Conservation (phyloP, 2,329 filamentous ascomycete species). For the Pseudocercospora ulei region DNA sequence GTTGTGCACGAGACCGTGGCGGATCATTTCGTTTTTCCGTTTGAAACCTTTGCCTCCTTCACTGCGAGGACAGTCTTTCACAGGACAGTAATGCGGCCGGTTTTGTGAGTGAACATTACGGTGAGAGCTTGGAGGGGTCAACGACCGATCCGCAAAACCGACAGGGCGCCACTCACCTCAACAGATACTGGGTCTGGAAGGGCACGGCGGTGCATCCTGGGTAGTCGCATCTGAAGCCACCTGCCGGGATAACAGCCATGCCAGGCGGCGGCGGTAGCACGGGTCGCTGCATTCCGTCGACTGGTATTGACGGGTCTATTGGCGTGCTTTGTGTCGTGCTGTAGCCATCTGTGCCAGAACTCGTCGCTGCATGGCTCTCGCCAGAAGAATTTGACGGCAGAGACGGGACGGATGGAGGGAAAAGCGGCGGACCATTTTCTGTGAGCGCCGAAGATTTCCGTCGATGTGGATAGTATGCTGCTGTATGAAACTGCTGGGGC, state of each 20-base stretch:
- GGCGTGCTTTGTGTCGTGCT: slow-evolving; percentile 35
- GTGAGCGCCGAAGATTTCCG: slow-evolving; percentile 21
- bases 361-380: slow-evolving; percentile 28
- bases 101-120: slow-evolving; percentile 57
- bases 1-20: slow-evolving; percentile 80
- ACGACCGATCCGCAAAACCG: slow-evolving; percentile 8
- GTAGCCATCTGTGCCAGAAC: slow-evolving; percentile 31
- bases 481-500: slow-evolving; percentile 18
- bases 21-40: slow-evolving; percentile 60
- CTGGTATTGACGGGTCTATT: slow-evolving; percentile 29
- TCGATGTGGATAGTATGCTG: slow-evolving; percentile 24
- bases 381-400: slow-evolving; percentile 28
- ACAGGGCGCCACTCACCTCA: slow-evolving; percentile 47
- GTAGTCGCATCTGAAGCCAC: slow-evolving; percentile 51
- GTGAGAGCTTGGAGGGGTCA: slow-evolving; percentile 49
- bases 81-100: slow-evolving; percentile 55
- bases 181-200: slow-evolving; percentile 66
- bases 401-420: slow-evolving; percentile 20
- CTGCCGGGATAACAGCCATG: slow-evolving; percentile 32
- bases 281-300: slow-evolving; percentile 24
- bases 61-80: slow-evolving; percentile 49
- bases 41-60: slow-evolving; percentile 59
- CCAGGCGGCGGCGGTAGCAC: slow-evolving; percentile 32
- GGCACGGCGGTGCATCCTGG: slow-evolving; percentile 59
- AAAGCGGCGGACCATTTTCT: slow-evolving; percentile 11